Evolutionary conservation across 768 basidiomycete genomes (phyloP).

Genomic region (Leccinum sublutescens): DNA sequence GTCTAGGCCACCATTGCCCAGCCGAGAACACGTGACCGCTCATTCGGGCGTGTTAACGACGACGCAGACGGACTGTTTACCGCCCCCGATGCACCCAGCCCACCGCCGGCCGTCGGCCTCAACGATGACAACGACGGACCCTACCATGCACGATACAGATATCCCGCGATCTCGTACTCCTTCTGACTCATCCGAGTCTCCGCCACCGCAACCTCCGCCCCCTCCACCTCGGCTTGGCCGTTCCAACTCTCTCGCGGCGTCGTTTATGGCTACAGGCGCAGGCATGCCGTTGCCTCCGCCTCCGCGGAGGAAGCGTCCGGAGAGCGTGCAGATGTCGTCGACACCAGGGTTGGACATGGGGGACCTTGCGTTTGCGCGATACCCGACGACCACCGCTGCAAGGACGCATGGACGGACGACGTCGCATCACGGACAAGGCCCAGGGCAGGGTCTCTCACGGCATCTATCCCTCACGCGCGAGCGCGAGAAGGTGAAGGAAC

Average conservation of each 20-base stretch:
- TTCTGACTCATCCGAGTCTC: constrained; percentile 3
- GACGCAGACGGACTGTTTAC: constrained; percentile 8
- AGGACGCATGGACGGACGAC: constrained; percentile 14
- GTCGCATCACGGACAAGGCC: constrained; percentile 15
- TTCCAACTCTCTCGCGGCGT: constrained; percentile 49
- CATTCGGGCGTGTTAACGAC: constrained; percentile 2
- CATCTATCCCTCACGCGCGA: constrained; percentile 39
- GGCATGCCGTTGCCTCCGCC: constrained; percentile 41
- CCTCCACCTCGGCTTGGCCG: constrained; percentile 44
- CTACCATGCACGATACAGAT: constrained; percentile 23
- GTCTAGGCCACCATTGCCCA: constrained; percentile 26
- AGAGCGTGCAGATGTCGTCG: constrained; percentile 55
- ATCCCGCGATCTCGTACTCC: constrained; percentile 10
- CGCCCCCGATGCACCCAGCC: constrained; percentile 55
- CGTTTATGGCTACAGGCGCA: not conserved
- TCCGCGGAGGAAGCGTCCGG: constrained; percentile 52
- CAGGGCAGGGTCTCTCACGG: constrained; percentile 31
- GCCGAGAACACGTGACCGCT: constrained; percentile 15
- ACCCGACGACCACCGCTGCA: constrained; percentile 9
- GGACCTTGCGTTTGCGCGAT: constrained; percentile 14
- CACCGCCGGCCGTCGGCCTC: constrained; percentile 40
- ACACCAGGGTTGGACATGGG: constrained; percentile 8
- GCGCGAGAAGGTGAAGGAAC: constrained; percentile 9
- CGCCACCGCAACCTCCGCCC: constrained; percentile 1
- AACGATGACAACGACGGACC: constrained; percentile 11